A percentile compares a stretch with the other conserved stretches of the same genome.
phyloP scores from a whole-genome alignment of 495 filamentous ascomycete species.

The Chaetomium tenue region DNA sequence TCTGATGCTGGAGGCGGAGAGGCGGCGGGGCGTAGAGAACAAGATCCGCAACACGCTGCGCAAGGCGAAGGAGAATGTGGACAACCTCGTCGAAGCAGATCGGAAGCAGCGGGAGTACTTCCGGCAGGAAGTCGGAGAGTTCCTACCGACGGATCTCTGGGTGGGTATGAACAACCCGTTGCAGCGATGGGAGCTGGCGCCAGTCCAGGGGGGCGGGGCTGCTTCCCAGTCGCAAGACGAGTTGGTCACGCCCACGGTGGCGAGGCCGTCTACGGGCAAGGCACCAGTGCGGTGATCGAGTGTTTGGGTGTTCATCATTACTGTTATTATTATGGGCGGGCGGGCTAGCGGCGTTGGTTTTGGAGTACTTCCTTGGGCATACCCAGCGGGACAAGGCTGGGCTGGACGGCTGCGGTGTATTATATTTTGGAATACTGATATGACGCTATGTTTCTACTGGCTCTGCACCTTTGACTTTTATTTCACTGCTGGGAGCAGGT shows the following conservation, averaged over 20 bases:
- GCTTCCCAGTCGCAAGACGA: conserved; percentile 14
- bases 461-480: not conserved
- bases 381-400: conserved; percentile 1
- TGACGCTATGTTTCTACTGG: not conserved
- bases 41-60: conserved; percentile 70
- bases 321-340: not conserved
- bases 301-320: not conserved
- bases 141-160: conserved; percentile 88
- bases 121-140: conserved; percentile 77
- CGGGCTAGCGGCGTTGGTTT: conserved; percentile 1
- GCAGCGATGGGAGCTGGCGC: conserved; percentile 45
- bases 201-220: conserved; percentile 31
- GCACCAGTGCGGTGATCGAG: not conserved
- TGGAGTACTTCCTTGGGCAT: conserved; percentile 8
- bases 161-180: conserved; percentile 55
- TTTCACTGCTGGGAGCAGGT: not conserved
- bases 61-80: conserved; percentile 71
- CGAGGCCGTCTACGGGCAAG: conserved; percentile 16
- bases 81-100: conserved; percentile 74
- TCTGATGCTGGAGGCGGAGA: conserved; percentile 75
- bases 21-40: conserved; percentile 66
- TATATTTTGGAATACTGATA: not conserved
- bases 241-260: conserved; percentile 24
- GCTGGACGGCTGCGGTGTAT: not conserved
- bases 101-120: conserved; percentile 73